phyloP scores from a whole-genome alignment of 306 rosid genomes.

The Casuarina glauca region DNA sequence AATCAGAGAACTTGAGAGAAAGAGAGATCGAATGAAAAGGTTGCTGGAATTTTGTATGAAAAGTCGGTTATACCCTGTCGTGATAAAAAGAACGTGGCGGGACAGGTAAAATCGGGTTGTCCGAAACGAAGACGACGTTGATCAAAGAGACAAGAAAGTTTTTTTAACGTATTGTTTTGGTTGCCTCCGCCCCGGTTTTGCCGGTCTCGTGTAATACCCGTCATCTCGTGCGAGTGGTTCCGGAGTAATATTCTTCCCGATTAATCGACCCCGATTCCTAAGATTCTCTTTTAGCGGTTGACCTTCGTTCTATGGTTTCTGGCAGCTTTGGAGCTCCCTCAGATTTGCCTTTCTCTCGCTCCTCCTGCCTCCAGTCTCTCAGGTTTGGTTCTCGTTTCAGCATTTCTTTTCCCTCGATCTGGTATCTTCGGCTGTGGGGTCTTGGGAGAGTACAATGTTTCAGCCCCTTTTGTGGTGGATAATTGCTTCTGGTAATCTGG shows the following conservation, averaged over 20 bases:
- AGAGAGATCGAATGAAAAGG: no score
- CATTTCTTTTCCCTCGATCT: background rate
- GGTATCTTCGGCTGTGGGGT: background rate
- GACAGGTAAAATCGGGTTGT: no score
- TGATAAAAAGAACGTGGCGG: no score
- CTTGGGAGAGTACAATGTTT: no score
- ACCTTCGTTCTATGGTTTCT: slow-evolving; percentile 15
- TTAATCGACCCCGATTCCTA: background rate
- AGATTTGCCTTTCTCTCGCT: slow-evolving; percentile 10
- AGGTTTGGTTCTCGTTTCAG: slow-evolving; percentile 14
- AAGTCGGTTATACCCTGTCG: no score
- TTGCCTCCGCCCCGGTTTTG: background rate
- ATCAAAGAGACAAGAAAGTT: no score
- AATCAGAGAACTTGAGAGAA: no score
- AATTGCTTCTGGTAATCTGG: background rate
- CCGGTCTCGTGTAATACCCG: background rate
- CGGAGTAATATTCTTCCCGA: background rate
- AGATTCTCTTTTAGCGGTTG: slow-evolving; percentile 19
- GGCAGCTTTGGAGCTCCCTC: slow-evolving; percentile 2
- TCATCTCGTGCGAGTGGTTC: slow-evolving; percentile 13
- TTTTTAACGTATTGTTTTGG: no score
- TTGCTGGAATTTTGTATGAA: no score
- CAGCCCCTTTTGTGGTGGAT: background rate
- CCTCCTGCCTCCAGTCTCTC: slow-evolving; percentile 3
- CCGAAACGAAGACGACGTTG: no score